These are phyloP conservation scores for Fusarium neocosmosporiellum DNA, from an alignment of 2,329 filamentous ascomycete genomes.

Conservation along the genomic window DNA sequence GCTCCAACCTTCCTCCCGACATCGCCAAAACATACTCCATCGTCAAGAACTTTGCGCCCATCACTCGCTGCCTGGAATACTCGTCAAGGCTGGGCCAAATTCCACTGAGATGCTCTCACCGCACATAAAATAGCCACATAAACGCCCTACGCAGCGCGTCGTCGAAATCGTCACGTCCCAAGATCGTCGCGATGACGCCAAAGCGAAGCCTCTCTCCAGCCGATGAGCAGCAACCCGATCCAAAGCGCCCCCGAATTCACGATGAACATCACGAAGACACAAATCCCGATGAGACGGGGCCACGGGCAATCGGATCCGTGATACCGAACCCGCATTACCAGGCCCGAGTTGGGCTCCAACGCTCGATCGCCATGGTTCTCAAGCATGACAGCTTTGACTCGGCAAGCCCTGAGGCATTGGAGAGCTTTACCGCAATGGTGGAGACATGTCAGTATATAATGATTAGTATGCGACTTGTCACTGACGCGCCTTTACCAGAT, in stretches of 20 bases:
- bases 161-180: not conserved
- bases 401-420: slow-evolving; percentile 66
- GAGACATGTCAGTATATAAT: slow-evolving; percentile 64
- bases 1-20: slow-evolving; percentile 6
- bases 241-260: slow-evolving; percentile 47
- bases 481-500: slow-evolving; percentile 52
- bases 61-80: not conserved
- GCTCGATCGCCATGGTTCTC: slow-evolving; percentile 66
- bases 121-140: slow-evolving; percentile 11
- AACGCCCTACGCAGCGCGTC: not conserved
- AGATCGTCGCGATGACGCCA: slow-evolving; percentile 44
- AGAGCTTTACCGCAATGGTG: slow-evolving; percentile 65
- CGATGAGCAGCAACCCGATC: slow-evolving; percentile 39
- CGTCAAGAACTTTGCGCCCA: not conserved
- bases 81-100: not conserved
- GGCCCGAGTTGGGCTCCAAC: slow-evolving; percentile 57
- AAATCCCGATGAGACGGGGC: slow-evolving; percentile 26
- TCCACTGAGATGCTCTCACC: not conserved
- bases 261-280: slow-evolving; percentile 5
- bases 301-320: slow-evolving; percentile 32
- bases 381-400: slow-evolving; percentile 69
- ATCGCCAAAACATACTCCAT: slow-evolving; percentile 3
- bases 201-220: slow-evolving; percentile 51
- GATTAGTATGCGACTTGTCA: not conserved
- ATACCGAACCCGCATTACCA: slow-evolving; percentile 48